Evolutionary conservation across 805 yeast genomes (phyloP).

Genomic region (Metschnikowia kofuensis): DNA sequence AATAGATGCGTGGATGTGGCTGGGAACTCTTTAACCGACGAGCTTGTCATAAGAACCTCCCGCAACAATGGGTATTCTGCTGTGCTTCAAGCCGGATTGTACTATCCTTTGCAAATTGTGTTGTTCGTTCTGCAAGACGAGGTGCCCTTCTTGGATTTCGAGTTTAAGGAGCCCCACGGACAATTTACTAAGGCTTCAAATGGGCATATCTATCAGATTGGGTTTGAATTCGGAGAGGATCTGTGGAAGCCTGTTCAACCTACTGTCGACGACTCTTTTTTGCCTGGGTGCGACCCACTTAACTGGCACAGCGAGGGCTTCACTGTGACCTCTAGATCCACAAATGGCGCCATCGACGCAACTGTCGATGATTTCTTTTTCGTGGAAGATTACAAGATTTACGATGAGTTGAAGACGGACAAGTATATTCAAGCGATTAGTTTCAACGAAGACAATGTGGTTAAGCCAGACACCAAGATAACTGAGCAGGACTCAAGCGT

Average conservation of each 20-base stretch:
- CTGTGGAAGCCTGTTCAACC: neutral
- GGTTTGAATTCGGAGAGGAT: neutral
- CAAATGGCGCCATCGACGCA: neutral
- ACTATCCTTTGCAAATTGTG: conserved; percentile 3
- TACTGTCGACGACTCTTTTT: neutral
- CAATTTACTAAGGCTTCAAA: neutral
- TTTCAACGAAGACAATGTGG: neutral
- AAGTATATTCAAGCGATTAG: neutral
- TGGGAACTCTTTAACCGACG: neutral
- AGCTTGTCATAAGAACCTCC: neutral
- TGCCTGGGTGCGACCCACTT: conserved; percentile 1
- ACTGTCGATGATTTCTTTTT: conserved; percentile 1
- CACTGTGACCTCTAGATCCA: neutral
- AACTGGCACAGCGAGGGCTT: neutral
- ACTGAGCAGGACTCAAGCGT: neutral
- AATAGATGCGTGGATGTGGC: neutral
- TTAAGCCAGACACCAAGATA: too few species aligned
- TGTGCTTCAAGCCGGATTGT: conserved; percentile 2
- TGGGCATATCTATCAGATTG: neutral
- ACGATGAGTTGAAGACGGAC: neutral
- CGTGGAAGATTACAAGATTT: neutral
- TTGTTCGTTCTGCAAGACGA: neutral
- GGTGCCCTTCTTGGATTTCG: neutral
- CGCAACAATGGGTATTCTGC: neutral
- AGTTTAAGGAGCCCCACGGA: conserved; percentile 3